Evolutionary conservation across 495 filamentous ascomycete genomes (phyloP).

Genomic region (Penicillium odoratum): DNA sequence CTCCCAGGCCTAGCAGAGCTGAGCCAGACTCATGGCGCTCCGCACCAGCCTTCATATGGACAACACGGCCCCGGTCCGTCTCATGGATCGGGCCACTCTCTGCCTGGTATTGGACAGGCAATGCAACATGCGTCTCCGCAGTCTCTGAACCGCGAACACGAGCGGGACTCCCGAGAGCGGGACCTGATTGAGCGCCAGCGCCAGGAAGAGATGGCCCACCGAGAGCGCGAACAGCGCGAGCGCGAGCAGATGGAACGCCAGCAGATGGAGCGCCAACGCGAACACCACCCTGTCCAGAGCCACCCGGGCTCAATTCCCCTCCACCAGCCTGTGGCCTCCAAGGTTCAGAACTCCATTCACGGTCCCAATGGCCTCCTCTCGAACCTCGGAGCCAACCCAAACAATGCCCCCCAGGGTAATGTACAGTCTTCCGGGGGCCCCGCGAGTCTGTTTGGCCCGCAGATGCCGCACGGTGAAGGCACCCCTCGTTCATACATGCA

Average conservation of each 20-base stretch:
- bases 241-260: constrained; percentile 60
- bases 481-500: constrained; percentile 64
- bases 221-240: constrained; percentile 68
- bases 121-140: constrained; percentile 55
- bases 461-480: constrained; percentile 56
- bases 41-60: constrained; percentile 50
- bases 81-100: constrained; percentile 48
- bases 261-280: constrained; percentile 51
- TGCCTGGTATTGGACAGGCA: constrained; percentile 53
- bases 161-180: constrained; percentile 51
- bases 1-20: constrained; percentile 53
- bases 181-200: constrained; percentile 51
- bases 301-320: constrained; percentile 81
- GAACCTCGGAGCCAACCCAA: constrained; percentile 62
- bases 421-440: constrained; percentile 67
- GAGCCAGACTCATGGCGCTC: constrained; percentile 49
- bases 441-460: constrained; percentile 63
- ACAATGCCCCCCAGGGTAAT: constrained; percentile 50
- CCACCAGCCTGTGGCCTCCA: constrained; percentile 86
- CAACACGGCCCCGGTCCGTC: constrained; percentile 44
- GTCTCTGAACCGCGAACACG: constrained; percentile 52
- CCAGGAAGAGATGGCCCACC: constrained; percentile 59
- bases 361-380: constrained; percentile 84
- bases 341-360: constrained; percentile 76
- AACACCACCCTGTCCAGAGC: constrained; percentile 76